Evolutionary conservation across 2,329 filamentous ascomycete species (phyloP).

Genomic region (Davidsoniella virescens): DNA sequence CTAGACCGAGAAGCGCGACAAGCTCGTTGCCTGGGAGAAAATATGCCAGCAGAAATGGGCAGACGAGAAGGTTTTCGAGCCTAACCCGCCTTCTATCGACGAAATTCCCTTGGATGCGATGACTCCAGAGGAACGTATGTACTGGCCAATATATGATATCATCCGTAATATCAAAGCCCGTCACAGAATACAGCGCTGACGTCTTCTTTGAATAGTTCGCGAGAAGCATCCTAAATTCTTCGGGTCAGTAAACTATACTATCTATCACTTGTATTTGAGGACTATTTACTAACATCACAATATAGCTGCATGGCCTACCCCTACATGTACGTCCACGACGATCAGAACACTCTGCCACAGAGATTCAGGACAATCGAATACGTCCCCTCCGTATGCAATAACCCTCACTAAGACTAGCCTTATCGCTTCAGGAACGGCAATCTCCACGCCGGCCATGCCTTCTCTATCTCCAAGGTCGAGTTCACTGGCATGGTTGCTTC

Average conservation of each 20-base stretch:
- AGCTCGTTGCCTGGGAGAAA: conserved; percentile 69
- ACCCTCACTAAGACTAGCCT: conserved; percentile 19
- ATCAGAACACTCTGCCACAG: conserved; percentile 21
- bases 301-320: conserved; percentile 25
- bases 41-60: conserved; percentile 57
- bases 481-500: conserved; percentile 75
- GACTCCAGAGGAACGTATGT: conserved; percentile 42
- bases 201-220: conserved; percentile 30
- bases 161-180: not conserved
- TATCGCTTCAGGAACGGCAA: conserved; percentile 48
- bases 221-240: conserved; percentile 83
- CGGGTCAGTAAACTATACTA: conserved; percentile 45
- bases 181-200: not conserved
- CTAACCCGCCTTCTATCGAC: conserved; percentile 61
- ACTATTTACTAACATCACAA: not conserved
- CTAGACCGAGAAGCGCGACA: conserved; percentile 74
- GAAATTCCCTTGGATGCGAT: conserved; percentile 66
- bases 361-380: too few relatives aligned
- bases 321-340: conserved; percentile 19
- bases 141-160: not conserved
- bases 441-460: conserved; percentile 80
- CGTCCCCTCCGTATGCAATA: not conserved
- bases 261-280: not conserved
- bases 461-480: conserved; percentile 84
- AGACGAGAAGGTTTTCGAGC: conserved; percentile 62